A percentile compares a stretch with the other conserved stretches of the same genome.
phyloP scores from a whole-genome alignment of 192 early-diverging fungal genomes.

The Coemansia aciculifera region DNA sequence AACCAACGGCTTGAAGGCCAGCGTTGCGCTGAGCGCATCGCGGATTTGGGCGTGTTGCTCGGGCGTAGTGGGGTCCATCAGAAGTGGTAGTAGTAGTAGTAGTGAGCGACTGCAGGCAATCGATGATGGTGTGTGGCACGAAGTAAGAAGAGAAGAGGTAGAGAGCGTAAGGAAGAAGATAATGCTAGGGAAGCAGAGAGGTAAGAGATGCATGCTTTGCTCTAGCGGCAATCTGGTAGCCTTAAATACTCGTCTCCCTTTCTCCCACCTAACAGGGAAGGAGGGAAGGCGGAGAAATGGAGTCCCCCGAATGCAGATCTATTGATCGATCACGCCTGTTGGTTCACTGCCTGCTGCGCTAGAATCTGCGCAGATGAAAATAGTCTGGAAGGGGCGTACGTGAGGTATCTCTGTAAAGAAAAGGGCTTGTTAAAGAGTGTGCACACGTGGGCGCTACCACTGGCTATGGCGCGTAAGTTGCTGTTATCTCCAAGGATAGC shows the following conservation, averaged over 20 bases:
- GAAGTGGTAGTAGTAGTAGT: background rate
- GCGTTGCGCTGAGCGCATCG: slow-evolving; percentile 45
- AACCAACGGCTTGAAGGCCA: slow-evolving; percentile 44
- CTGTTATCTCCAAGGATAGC: background rate
- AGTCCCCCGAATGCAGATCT: background rate
- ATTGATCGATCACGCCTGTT: background rate
- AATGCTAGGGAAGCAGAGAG: background rate
- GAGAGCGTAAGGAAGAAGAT: background rate
- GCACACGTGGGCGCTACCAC: background rate
- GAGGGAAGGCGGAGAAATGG: background rate
- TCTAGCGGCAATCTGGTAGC: background rate
- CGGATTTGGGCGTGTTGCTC: slow-evolving; percentile 44
- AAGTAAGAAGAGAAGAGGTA: background rate
- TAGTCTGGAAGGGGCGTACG: background rate
- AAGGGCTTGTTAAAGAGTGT: background rate
- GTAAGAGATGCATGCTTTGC: background rate
- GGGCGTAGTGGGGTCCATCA: slow-evolving; percentile 42
- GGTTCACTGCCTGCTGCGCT: background rate
- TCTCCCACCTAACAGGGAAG: background rate
- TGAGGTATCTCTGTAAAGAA: background rate
- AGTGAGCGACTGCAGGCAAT: background rate
- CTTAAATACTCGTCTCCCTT: background rate
- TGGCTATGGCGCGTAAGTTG: background rate
- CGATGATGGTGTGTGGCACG: background rate
- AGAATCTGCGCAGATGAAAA: background rate